Evolutionary conservation across 768 basidiomycete species (phyloP).

Genomic region (Mycena haematopus): DNA sequence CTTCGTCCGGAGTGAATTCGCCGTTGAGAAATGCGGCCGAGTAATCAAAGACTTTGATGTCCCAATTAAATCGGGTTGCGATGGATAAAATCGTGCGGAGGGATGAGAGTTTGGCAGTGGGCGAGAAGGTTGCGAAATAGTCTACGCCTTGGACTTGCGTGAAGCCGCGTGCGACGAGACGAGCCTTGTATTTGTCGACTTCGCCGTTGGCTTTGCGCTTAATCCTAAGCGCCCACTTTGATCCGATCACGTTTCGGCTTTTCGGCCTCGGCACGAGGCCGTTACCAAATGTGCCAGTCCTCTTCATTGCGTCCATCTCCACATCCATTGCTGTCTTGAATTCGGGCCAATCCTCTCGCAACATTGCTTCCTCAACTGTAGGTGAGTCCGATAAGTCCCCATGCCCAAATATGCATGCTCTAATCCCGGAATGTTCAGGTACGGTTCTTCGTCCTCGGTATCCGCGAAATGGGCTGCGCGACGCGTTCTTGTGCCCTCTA

Average conservation of each 20-base stretch:
- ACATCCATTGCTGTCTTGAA: conserved; percentile 12
- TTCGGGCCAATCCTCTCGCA: conserved; percentile 11
- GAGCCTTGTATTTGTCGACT: conserved; percentile 39
- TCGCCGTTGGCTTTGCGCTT: conserved; percentile 43
- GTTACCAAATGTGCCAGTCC: conserved; percentile 22
- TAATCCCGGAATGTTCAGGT: background rate
- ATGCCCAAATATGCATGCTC: conserved; percentile 18
- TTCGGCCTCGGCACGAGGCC: conserved; percentile 30
- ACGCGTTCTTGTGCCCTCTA: conserved; percentile 18
- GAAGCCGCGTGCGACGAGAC: background rate
- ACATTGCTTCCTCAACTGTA: conserved; percentile 18
- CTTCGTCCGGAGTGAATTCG: conserved; percentile 21
- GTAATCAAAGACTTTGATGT: conserved; percentile 28
- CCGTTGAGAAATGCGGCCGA: conserved; percentile 28
- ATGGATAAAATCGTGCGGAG: conserved; percentile 8
- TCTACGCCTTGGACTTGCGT: conserved; percentile 34
- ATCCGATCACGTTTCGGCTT: conserved; percentile 32
- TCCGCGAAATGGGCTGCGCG: conserved; percentile 5
- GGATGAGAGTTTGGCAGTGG: conserved; percentile 9
- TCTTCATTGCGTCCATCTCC: conserved; percentile 21
- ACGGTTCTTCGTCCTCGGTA: background rate
- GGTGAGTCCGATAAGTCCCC: conserved; percentile 10
- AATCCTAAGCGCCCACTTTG: conserved; percentile 36
- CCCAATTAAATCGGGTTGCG: conserved; percentile 24
- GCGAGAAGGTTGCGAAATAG: conserved; percentile 31